Evolutionary conservation across 805 yeast species (phyloP), one percentile per base, ranked within the genome.

Genomic region (Cyberlindnera sargentensis): DNA sequence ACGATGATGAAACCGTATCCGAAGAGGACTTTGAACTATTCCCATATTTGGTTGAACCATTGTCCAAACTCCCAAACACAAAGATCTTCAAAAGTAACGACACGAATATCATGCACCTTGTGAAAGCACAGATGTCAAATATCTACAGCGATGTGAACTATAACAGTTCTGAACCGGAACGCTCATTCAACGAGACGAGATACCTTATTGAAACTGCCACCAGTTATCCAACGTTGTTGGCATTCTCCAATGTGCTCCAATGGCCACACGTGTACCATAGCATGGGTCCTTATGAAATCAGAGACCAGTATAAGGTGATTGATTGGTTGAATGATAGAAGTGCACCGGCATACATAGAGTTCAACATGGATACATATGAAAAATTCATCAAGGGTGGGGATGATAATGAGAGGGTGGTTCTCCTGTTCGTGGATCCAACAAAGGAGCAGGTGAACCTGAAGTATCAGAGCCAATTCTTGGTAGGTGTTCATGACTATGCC

Each of bases 1-100:
- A 71, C 54, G 81, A 79, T 45, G 61, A 62, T n/a, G 69, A 71
- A 20, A 65, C 76, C 0, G 64, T 65, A 5, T 68, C 78, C 1
- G 69, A 68, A 2, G 93, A 85, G 56, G 93, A 85, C 60, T 73
- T 71, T 49, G 73, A 73, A 28, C 61, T 83, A 5, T 64, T 85
- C 45, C 79, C 82, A 5, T 73, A 80, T 50, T 52, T 85, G 36
- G 60, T 81, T 36, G 84, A 81, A 43, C 78, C 78, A 9, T 63
- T 82, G 23, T 76, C 84, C 47, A 68, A 75, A 44, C 61, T 81
- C 8, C 80, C 82, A 1, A 73, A 82, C 50, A 68, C 80, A 6
- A 67, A 71, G 47, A 54, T 85, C 6, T 77, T 67, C 56, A 74
- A 71, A 34, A 70, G 80, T 3, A 67, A 71, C n/a, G 78, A 78